Conservation (phyloP, 495 filamentous ascomycete species). For the Aspergillus taichungensis region DNA sequence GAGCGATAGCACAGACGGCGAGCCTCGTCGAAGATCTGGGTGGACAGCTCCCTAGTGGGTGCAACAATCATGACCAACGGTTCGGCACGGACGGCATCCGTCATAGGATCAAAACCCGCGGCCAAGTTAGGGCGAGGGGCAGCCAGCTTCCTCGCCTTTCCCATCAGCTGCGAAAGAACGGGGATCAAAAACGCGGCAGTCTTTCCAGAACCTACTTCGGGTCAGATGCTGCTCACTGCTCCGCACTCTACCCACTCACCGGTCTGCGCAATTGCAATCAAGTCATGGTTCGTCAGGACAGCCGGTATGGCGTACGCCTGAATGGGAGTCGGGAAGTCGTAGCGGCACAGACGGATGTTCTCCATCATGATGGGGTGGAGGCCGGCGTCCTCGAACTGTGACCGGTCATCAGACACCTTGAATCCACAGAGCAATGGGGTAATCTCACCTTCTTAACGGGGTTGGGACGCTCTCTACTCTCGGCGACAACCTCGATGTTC, state of each 20-base stretch:
- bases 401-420: neutral
- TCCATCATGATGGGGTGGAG: slow-evolving; percentile 75
- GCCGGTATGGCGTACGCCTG: slow-evolving; percentile 78
- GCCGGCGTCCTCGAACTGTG: slow-evolving; percentile 63
- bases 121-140: slow-evolving; percentile 60
- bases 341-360: slow-evolving; percentile 65
- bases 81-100: slow-evolving; percentile 55
- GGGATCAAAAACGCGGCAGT: slow-evolving; percentile 90
- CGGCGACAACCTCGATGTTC: slow-evolving; percentile 25
- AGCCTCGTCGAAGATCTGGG: slow-evolving; percentile 90
- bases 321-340: slow-evolving; percentile 68
- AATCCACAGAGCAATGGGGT: slow-evolving; percentile 27
- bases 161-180: slow-evolving; percentile 83
- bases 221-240: slow-evolving; percentile 1
- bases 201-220: slow-evolving; percentile 74
- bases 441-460: slow-evolving; percentile 28
- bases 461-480: slow-evolving; percentile 18
- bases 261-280: slow-evolving; percentile 86
- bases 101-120: slow-evolving; percentile 31
- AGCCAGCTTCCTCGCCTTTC: slow-evolving; percentile 77
- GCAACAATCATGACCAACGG: slow-evolving; percentile 79
- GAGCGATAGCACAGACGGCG: slow-evolving; percentile 86
- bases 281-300: slow-evolving; percentile 59
- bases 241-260: slow-evolving; percentile 46
- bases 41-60: slow-evolving; percentile 80